Conservation (phyloP, 805 yeast species). For the Saccharomycopsis amapae region DNA sequence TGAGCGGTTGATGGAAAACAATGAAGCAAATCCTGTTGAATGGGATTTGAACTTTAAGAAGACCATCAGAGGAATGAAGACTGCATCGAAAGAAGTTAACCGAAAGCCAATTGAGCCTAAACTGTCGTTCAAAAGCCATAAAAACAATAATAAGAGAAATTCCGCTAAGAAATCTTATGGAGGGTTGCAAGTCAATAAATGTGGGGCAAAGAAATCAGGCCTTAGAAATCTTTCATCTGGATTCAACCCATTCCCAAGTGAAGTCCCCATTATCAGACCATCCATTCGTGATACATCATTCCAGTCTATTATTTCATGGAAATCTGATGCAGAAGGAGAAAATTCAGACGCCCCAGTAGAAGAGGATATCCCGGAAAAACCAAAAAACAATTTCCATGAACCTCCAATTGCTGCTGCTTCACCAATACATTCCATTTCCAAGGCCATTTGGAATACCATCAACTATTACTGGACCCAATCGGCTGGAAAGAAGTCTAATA, state of each 20-base stretch:
- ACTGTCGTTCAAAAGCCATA: too few relatives aligned
- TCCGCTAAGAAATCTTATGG: too few relatives aligned
- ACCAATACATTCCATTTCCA: neutral
- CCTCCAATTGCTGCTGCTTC: neutral
- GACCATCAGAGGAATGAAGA: neutral
- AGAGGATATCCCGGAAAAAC: too few relatives aligned
- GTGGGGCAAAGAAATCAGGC: too few relatives aligned
- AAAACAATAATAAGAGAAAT: too few relatives aligned
- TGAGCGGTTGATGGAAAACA: conserved; percentile 3
- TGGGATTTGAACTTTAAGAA: neutral
- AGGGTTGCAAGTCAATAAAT: too few relatives aligned
- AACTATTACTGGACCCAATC: conserved; percentile 7
- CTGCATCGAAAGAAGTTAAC: neutral
- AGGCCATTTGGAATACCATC: conserved; percentile 6
- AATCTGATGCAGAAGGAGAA: too few relatives aligned
- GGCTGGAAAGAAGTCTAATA: neutral
- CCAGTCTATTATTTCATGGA: too few relatives aligned
- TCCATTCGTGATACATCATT: too few relatives aligned
- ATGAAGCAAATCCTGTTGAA: conserved; percentile 5
- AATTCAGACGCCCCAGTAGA: neutral
- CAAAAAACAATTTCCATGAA: neutral
- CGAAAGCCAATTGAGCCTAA: neutral
- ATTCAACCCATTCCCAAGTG: conserved; percentile 3
- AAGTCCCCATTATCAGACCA: too few relatives aligned
- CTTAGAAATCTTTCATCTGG: neutral